Base-by-base conservation (phyloP, 75 land plant species). In the Chamaecyparis obtusa region DNA sequence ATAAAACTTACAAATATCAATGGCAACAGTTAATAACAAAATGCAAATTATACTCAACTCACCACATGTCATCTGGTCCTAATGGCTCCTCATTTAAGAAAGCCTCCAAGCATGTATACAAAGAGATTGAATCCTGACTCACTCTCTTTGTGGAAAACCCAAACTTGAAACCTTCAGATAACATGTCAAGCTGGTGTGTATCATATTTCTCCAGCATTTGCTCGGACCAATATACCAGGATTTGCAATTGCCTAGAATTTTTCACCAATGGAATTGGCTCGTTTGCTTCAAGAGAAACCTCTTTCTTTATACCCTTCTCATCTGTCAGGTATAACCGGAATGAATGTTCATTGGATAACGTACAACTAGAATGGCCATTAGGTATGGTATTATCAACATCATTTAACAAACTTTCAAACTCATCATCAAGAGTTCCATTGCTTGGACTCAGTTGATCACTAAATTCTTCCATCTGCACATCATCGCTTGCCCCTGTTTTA, bases 21-120 rank as follows among this genome's bases (percentile, higher is more conserved):
- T 15, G 4, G 21, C 32, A 9, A 3, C 57, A 32, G 11, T 83
- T 21, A 80, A n/a, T 19, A 24, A 43, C 51, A 46, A 83, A 64
- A 83, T 39, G 41, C 41, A 83, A 35, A 54, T 21, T 39, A 83
- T 10, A 57, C 17, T 9, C 3, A 72, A 85, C 98, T 93, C 37
- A 96, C 98, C 96, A 96, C 98, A 95, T 96, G 86, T 96, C 98
- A 72, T 96, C 98, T 71, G 97, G 96, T 49, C 97, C 98, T 79
- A 96, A 90, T 44, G 98, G 96, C 90, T 96, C 98, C 90, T 96
- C 97, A 86, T 89, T 94, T 80, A 96, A 85, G 85, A 96, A 96
- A n/a, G 95, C 97, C 80, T 96, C 97, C 55, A 96, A 92, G 88
- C 98, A 96, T 35, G 89, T 89, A 88, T 94, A 96, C 27, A 96